Evolutionary conservation across 2,329 filamentous ascomycete species (phyloP).

Genomic region (Cladophialophora exuberans): DNA sequence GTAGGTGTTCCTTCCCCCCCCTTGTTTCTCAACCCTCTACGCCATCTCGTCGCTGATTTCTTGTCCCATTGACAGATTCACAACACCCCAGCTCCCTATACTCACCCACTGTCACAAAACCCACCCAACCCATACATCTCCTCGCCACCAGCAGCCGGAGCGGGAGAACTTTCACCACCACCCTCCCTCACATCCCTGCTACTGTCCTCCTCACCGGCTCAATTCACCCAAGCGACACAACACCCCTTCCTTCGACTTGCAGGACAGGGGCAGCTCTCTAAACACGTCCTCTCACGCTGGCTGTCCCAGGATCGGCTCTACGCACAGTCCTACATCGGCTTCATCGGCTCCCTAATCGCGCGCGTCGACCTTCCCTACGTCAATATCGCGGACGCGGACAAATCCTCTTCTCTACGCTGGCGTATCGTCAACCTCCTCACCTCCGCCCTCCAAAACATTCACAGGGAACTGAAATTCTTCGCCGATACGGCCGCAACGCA

Average conservation of each 20-base stretch:
- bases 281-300: conserved; percentile 64
- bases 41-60: too few relatives aligned
- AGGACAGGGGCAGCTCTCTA: conserved; percentile 63
- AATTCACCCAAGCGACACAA: conserved; percentile 55
- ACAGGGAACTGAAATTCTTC: conserved; percentile 70
- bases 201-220: conserved; percentile 19
- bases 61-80: too few relatives aligned
- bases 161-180: neutral
- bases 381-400: conserved; percentile 39
- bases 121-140: conserved; percentile 1
- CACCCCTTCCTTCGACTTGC: conserved; percentile 68
- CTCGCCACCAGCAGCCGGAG: neutral
- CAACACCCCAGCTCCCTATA: conserved; percentile 1
- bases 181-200: conserved; percentile 27
- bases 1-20: neutral
- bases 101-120: conserved; percentile 2
- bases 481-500: conserved; percentile 65
- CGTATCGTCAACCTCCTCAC: conserved; percentile 65
- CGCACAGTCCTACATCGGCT: conserved; percentile 70
- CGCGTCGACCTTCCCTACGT: conserved; percentile 61
- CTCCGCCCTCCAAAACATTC: conserved; percentile 67
- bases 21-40: too few relatives aligned
- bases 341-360: conserved; percentile 66
- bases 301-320: conserved; percentile 73
- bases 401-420: conserved; percentile 50